A percentile compares a stretch with the other conserved stretches of the same genome.
These are phyloP conservation scores for Phanerochaete sordida DNA, from an alignment of 768 basidiomycete species.

Conservation along the genomic window DNA sequence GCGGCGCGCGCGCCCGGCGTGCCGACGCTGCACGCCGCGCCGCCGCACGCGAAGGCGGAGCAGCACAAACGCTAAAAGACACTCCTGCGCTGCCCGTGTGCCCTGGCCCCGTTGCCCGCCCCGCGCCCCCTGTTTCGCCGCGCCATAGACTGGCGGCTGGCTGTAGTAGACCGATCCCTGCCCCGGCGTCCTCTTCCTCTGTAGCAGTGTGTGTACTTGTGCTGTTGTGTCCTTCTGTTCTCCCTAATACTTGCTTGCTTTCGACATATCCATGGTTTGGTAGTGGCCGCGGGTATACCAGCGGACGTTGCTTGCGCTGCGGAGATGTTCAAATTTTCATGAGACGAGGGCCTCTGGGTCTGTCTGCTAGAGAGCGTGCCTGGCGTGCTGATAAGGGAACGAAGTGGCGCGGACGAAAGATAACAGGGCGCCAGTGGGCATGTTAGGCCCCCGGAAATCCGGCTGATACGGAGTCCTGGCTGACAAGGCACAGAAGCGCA, in stretches of 20 bases:
- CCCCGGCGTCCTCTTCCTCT: background rate
- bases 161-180: background rate
- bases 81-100: background rate
- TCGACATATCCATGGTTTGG: background rate
- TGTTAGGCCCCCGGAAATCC: too few species aligned
- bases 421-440: too few species aligned
- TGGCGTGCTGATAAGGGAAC: too few species aligned
- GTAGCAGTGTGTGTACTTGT: conserved; percentile 5
- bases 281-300: background rate
- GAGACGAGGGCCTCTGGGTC: too few species aligned
- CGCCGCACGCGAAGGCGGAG: background rate
- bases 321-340: background rate
- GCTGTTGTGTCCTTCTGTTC: background rate
- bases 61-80: background rate
- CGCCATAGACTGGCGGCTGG: conserved; percentile 1
- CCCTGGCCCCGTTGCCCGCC: background rate
- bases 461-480: too few species aligned
- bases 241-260: background rate
- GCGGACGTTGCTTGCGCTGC: background rate
- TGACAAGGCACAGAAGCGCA: too few species aligned
- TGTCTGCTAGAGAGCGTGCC: too few species aligned
- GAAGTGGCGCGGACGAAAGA: too few species aligned
- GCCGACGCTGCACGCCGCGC: conserved; percentile 19
- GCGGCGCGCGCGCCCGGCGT: conserved; percentile 13
- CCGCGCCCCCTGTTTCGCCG: background rate